Evolutionary conservation across 2,329 filamentous ascomycete species (phyloP).

Genomic region (Pseudonectria buxi): DNA sequence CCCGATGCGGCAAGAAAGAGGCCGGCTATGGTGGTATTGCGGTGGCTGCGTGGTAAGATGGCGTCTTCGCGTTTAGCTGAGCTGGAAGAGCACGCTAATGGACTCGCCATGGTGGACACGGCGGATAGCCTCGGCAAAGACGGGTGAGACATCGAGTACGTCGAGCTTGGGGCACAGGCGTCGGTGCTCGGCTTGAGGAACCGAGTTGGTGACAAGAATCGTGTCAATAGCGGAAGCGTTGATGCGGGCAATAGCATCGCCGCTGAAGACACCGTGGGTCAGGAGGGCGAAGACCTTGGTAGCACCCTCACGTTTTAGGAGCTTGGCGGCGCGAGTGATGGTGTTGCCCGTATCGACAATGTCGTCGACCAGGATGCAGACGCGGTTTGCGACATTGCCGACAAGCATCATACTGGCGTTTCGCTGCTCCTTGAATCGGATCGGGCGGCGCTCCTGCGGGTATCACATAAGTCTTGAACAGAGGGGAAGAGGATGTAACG

Average conservation of each 20-base stretch:
- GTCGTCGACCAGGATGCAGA: conserved; percentile 89
- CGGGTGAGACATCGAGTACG: conserved; percentile 79
- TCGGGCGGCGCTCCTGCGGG: conserved; percentile 74
- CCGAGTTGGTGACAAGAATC: conserved; percentile 90
- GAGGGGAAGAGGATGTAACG: conserved; percentile 13
- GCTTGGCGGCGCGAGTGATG: conserved; percentile 89
- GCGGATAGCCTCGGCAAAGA: conserved; percentile 93
- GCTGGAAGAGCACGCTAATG: conserved; percentile 81
- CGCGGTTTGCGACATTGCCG: conserved; percentile 72
- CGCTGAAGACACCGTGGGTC: conserved; percentile 91
- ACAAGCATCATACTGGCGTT: conserved; percentile 96
- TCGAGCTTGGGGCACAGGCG: conserved; percentile 79
- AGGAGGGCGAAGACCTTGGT: conserved; percentile 83
- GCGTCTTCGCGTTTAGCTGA: conserved; percentile 14
- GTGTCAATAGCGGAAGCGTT: conserved; percentile 90
- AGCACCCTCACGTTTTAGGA: conserved; percentile 95
- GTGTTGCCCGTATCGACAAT: conserved; percentile 95
- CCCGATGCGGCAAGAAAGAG: too few relatives aligned
- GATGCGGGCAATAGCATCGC: conserved; percentile 89
- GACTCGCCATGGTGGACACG: conserved; percentile 96
- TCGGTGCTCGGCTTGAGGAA: conserved; percentile 79
- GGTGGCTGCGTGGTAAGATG: too few relatives aligned
- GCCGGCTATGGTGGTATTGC: too few relatives aligned
- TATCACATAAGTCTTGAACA: conserved; percentile 29
- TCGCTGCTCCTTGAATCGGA: conserved; percentile 78